These are phyloP conservation scores for Blastocystis sp. DNA, from an alignment of 352 stramenopile species.

Conservation along the genomic window DNA sequence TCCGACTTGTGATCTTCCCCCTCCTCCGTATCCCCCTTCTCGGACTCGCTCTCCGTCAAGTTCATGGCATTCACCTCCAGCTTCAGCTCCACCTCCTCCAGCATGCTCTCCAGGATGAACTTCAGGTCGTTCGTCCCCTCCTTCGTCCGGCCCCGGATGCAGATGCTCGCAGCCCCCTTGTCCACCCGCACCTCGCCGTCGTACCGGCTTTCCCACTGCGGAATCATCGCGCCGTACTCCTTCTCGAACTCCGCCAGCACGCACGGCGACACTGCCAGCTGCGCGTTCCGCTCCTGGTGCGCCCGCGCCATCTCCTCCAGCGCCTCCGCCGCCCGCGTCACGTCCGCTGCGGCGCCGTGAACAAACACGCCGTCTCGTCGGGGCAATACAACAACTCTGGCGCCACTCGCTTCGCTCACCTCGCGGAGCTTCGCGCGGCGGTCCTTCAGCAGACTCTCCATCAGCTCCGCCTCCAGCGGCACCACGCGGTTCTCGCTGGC, in stretches of 20 bases:
- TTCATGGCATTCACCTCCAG: too few species aligned
- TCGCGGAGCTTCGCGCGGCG: background rate
- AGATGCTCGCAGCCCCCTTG: background rate
- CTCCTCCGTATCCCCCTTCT: background rate
- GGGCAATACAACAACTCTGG: background rate
- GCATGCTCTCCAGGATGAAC: conserved; percentile 12
- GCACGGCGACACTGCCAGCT: background rate
- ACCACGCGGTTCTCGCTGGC: background rate
- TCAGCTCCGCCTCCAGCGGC: background rate
- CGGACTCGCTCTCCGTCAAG: too few species aligned
- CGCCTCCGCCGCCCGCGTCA: background rate
- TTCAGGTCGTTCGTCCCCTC: background rate
- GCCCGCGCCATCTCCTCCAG: background rate
- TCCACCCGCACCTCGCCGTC: background rate
- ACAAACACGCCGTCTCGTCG: background rate
- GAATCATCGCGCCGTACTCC: background rate
- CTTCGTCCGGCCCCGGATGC: background rate
- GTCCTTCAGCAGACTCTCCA: background rate
- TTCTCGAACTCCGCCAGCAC: background rate
- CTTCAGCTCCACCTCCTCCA: conserved; percentile 3
- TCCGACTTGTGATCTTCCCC: background rate
- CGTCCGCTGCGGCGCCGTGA: background rate
- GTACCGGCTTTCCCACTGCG: conserved; percentile 10
- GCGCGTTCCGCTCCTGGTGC: background rate
- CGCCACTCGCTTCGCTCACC: background rate